Evolutionary conservation across 768 basidiomycete genomes (phyloP).

Genomic region (Hortiboletus flavorubellus): DNA sequence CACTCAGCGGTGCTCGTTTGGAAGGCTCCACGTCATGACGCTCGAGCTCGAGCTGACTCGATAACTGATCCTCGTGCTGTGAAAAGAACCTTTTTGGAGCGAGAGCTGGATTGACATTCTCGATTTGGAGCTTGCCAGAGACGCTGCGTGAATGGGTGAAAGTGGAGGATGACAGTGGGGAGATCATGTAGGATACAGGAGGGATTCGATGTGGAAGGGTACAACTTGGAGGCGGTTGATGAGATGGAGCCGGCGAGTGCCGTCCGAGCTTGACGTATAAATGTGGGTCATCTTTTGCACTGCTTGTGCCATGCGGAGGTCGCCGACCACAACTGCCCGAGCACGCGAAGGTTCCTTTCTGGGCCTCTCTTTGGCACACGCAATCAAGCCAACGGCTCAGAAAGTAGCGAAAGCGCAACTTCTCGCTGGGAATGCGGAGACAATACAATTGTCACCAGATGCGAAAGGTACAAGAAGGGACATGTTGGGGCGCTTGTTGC

Average conservation of each 20-base stretch:
- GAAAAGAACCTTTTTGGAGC: constrained; percentile 22
- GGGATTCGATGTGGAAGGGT: constrained; percentile 1
- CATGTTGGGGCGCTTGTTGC: constrained; percentile 2
- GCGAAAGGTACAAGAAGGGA: constrained; percentile 8
- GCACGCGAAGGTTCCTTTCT: neutral
- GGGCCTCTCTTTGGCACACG: neutral
- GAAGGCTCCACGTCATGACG: constrained; percentile 9
- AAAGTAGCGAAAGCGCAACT: neutral
- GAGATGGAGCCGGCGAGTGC: constrained; percentile 10
- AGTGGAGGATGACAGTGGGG: constrained; percentile 5
- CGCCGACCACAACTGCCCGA: constrained; percentile 7
- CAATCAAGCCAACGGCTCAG: neutral
- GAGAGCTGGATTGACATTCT: constrained; percentile 13
- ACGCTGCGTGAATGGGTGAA: constrained; percentile 1
- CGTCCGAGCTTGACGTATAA: constrained; percentile 23
- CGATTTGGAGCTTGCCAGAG: neutral
- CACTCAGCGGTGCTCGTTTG: constrained; percentile 25
- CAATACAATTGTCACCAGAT: neutral
- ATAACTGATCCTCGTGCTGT: constrained; percentile 14
- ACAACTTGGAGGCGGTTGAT: constrained; percentile 5
- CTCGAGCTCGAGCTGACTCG: constrained; percentile 15
- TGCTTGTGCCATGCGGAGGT: constrained; percentile 21
- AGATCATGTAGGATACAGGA: constrained; percentile 23
- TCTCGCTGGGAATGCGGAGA: constrained; percentile 1
- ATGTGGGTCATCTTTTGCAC: constrained; percentile 25